phyloP scores from a whole-genome alignment of 371 early-diverging fungal genomes.

The Nematocida ironsii region DNA sequence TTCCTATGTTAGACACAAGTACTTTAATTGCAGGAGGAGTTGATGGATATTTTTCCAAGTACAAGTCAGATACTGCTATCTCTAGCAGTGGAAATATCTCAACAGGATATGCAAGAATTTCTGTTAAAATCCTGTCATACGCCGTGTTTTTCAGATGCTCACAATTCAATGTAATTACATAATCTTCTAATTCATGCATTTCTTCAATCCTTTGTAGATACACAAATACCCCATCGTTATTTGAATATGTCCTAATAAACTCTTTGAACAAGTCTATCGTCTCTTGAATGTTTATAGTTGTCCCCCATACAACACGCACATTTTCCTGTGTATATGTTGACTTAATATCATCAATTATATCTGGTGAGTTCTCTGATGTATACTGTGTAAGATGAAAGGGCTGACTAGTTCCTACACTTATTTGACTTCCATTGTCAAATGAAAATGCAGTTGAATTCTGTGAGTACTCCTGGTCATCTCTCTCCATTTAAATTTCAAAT shows the following conservation, averaged over 20 bases:
- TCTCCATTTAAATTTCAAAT: constrained; percentile 25
- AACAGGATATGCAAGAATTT: constrained; percentile 83
- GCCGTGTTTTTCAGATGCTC: constrained; percentile 21
- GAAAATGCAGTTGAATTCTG: constrained; percentile 67
- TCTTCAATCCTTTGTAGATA: constrained; percentile 43
- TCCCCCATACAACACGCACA: constrained; percentile 84
- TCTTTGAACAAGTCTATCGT: constrained; percentile 80
- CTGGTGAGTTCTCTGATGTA: constrained; percentile 20
- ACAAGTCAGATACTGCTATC: constrained; percentile 78
- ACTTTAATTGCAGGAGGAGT: constrained; percentile 72
- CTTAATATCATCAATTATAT: constrained; percentile 30
- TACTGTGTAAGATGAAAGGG: constrained; percentile 53
- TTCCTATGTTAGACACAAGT: constrained; percentile 81
- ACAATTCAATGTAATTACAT: constrained; percentile 35
- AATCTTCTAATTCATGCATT: constrained; percentile 48
- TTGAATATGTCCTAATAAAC: constrained; percentile 72
- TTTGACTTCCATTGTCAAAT: constrained; percentile 68
- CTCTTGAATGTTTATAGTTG: constrained; percentile 86
- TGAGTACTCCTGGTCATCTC: constrained; percentile 45
- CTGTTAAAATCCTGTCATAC: constrained; percentile 19
- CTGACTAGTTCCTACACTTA: constrained; percentile 61
- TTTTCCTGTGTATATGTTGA: constrained; percentile 59
- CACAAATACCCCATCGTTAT: neutral
- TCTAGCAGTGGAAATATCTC: constrained; percentile 92
- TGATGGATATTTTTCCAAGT: constrained; percentile 74